Percentiles rank a stretch among this genome's conserved stretches.
Conservation (phyloP, 805 yeast genomes). For the Nematodospora valgi region DNA sequence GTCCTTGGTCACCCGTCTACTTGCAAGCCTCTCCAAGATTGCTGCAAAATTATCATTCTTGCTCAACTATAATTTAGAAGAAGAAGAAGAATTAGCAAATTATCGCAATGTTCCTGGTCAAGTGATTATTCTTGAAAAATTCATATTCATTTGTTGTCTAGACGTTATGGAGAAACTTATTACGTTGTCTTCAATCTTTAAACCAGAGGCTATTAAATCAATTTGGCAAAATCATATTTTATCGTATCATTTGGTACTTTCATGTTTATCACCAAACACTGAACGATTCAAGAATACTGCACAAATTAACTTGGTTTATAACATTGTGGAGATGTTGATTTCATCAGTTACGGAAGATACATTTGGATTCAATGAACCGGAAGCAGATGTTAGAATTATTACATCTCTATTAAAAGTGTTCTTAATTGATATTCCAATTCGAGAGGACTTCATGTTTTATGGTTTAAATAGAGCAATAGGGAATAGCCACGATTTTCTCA, state of each 20-base stretch:
- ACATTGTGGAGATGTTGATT: slow-evolving; percentile 51
- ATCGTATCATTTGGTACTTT: slow-evolving; percentile 28
- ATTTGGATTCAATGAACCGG: slow-evolving; percentile 20
- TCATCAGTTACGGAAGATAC: slow-evolving; percentile 34
- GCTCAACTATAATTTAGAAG: slow-evolving; percentile 24
- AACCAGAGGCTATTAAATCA: slow-evolving; percentile 12
- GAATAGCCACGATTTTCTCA: slow-evolving; percentile 40
- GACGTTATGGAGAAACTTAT: slow-evolving; percentile 54
- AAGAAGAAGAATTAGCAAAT: slow-evolving; percentile 22
- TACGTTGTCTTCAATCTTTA: slow-evolving; percentile 20
- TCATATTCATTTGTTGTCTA: slow-evolving; percentile 47
- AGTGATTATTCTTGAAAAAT: slow-evolving; percentile 40
- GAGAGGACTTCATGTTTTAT: slow-evolving; percentile 41
- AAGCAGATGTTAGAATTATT: slow-evolving; percentile 16
- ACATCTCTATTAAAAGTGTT: slow-evolving; percentile 33
- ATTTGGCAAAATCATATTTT: slow-evolving; percentile 28
- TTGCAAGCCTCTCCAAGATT: slow-evolving; percentile 15
- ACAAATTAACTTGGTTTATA: slow-evolving; percentile 49
- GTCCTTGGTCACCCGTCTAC: slow-evolving; percentile 21
- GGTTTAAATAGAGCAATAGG: slow-evolving; percentile 58
- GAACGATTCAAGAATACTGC: slow-evolving; percentile 32
- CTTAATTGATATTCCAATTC: slow-evolving; percentile 39
- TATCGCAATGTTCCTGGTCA: slow-evolving; percentile 31
- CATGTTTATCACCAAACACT: slow-evolving; percentile 49
- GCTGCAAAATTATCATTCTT: slow-evolving; percentile 20